Evolutionary conservation across 169 alveolate genomes (phyloP), one percentile per base, ranked within the genome.

Genomic region (Cryptosporidium felis): DNA sequence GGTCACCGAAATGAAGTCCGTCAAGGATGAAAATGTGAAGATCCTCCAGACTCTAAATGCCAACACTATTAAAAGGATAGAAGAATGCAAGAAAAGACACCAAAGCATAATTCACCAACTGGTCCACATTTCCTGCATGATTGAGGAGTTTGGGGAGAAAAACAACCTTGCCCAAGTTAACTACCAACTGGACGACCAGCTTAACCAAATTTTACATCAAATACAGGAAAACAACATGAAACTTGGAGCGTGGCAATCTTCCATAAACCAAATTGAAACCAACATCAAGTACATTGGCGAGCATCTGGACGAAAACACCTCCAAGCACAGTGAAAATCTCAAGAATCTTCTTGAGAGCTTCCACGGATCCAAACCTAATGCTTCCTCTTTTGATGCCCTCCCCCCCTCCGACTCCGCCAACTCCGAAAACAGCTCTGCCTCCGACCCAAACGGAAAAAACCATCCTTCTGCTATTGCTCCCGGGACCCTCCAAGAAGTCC

Each of bases 221-320:
- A 74, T 74, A 4, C 85, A 74, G 42, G 85, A 74, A 53, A 74
- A 74, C 21, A 65, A 74, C 5, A 74, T 74, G 85, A 47, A 41
- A 40, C 67, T 74, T 53, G 85, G 85, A 34, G 58, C 61, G 16
- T 74, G 85, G 85, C 85, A 74, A 21, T 53, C 74, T 23, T 53
- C 67, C 14, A 74, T 74, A 10, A 74, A 49, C 26, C 85, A 74
- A 34, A 74, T 74, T 51, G 67, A 74, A 40, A 74, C 66, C 1
- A 56, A 74, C 41, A 74, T 74, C n/a, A 74, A 74, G 42, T 74
- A 61, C 26, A 74, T 74, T 53, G 85, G 56, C 12, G 85, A 74
- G 16, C 65, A 49, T n/a, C 56, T 74, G 46, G 23, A n/a, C n/a
- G 85, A 74, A 5, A 23, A 34, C 23, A 41, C 38, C 28, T 38